These are phyloP conservation scores for Spathaspora boniae DNA, from an alignment of 805 yeast species.

Conservation along the genomic window DNA sequence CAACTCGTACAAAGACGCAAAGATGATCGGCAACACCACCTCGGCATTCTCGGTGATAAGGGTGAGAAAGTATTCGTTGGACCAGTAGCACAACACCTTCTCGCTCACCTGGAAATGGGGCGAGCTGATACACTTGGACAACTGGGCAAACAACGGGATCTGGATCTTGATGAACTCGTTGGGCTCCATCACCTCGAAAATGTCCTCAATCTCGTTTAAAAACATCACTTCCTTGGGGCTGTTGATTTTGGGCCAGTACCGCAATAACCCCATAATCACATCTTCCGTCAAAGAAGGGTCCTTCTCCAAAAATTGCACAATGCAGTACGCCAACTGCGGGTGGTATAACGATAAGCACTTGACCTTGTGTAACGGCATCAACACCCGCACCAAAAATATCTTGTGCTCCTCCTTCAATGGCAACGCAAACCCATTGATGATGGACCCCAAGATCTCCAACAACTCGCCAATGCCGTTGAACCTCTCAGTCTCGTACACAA, in stretches of 20 bases:
- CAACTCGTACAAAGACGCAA: conserved; percentile 84
- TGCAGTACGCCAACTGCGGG: conserved; percentile 95
- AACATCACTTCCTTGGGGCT: conserved; percentile 96
- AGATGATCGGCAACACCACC: conserved; percentile 86
- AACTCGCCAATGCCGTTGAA: conserved; percentile 95
- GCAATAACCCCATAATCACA: conserved; percentile 87
- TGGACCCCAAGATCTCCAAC: conserved; percentile 90
- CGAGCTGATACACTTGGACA: conserved; percentile 88
- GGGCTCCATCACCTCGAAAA: conserved; percentile 94
- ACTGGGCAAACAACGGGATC: conserved; percentile 89
- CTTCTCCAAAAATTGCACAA: conserved; percentile 93
- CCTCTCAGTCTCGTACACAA: conserved; percentile 91
- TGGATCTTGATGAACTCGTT: conserved; percentile 86
- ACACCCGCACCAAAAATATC: conserved; percentile 77
- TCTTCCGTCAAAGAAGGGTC: conserved; percentile 91
- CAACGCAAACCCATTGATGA: conserved; percentile 95
- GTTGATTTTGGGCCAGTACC: conserved; percentile 96
- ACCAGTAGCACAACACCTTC: conserved; percentile 90
- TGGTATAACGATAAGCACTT: conserved; percentile 86
- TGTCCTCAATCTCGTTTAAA: conserved; percentile 92
- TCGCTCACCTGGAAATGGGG: conserved; percentile 98
- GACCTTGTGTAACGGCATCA: conserved; percentile 90
- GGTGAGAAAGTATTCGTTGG: conserved; percentile 88
- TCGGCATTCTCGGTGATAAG: conserved; percentile 90
- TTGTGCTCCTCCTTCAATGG: conserved; percentile 98